Evolutionary conservation across 208 protist species (phyloP).

Genomic region (Leishmania mexicana): DNA sequence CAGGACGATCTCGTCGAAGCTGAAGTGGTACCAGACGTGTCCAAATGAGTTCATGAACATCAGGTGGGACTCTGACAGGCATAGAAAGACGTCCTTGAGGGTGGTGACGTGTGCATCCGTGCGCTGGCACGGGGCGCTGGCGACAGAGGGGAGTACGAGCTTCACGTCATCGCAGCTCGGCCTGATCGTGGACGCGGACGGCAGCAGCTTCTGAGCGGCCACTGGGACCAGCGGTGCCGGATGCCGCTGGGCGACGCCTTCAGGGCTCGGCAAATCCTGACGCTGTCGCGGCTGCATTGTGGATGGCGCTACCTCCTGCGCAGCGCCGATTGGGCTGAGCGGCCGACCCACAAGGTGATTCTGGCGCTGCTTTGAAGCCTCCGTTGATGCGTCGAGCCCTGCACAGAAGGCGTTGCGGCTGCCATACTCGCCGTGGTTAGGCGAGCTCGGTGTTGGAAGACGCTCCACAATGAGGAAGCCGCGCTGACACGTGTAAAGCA

Average conservation of each 20-base stretch:
- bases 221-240: neutral
- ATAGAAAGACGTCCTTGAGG: conserved; percentile 44
- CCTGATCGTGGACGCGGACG: neutral
- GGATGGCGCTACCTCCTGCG: neutral
- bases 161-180: conserved; percentile 35
- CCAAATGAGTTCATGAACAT: conserved; percentile 57
- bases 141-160: conserved; percentile 21
- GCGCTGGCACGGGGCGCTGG: neutral
- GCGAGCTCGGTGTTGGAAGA: conserved; percentile 2
- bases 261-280: neutral
- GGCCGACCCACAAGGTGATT: neutral
- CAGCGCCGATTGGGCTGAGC: conserved; percentile 3
- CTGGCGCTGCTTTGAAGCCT: neutral
- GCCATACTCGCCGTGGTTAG: neutral
- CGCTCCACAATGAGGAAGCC: conserved; percentile 47
- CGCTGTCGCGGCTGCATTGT: neutral
- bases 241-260: conserved; percentile 4
- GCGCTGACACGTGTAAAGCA: conserved; percentile 54
- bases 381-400: neutral
- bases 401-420: neutral
- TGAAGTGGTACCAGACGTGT: conserved; percentile 32
- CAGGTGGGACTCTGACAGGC: conserved; percentile 38
- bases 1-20: conserved; percentile 37
- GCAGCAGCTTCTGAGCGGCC: neutral
- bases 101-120: conserved; percentile 17